Evolutionary conservation across 352 stramenopile species (phyloP), one percentile per base, ranked within the genome.

Genomic region (Phytophthora citrophthora): DNA sequence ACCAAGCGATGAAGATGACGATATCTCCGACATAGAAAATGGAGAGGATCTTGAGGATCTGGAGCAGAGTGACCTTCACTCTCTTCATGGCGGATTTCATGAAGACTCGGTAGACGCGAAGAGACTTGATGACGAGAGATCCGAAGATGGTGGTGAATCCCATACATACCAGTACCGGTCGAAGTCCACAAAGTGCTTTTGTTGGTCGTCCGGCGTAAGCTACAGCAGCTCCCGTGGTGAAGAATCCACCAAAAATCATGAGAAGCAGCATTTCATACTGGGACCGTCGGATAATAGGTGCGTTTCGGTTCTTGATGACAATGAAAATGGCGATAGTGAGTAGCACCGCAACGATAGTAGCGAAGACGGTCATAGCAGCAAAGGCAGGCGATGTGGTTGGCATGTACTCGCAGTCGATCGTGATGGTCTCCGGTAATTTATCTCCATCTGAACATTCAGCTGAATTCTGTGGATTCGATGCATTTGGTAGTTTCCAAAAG

Each of bases 61-160:
- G 66, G 8, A 58, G 46, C 2, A 73, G 16, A 18, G 74, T 77
- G 16, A 88, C 53, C 12, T 53, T 75, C 27, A 76, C 59, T 6
- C 74, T 61, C 45, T 86, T 90, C 64, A 88, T 70, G 5, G 71
- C 54, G 3, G 62, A 70, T 11, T 43, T 40, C 56, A 83, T 60
- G 64, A 90, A 88, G 2, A 90, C 67, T 5, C 78, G 72, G 54
- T 90, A 90, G 0, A 90, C 81, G 0, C 81, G 74, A 7, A 87
- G 47, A 0, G 73, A 86, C 39, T 88, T 88, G 5, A 82, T 70
- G 12, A 84, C 32, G 2, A 88, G 53, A 10, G 78, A 32, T 5
- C 73, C 74, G 39, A 86, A 88, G 4, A 81, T 72, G 12, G 72
- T 67, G 3, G 78, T 82, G 59, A 83, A 84, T 5, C 70, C 76